A percentile compares a stretch with the other conserved stretches of the same genome.
Conservation (phyloP, 2,329 filamentous ascomycete species). For the Cladosporium sphaerospermum region DNA sequence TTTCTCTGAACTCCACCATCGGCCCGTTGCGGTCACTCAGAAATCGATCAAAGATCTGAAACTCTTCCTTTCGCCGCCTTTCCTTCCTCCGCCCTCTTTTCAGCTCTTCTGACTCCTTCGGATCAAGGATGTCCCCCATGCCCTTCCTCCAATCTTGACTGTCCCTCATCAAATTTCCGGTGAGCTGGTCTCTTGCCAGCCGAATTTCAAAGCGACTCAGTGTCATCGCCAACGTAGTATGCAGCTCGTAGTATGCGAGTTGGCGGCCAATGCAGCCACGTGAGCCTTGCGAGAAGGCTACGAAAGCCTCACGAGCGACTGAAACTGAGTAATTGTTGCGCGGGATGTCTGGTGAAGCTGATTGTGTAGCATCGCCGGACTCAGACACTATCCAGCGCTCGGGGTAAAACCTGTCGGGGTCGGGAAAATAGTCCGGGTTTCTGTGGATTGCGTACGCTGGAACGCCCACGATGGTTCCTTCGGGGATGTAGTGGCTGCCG, state of each 20-base stretch:
- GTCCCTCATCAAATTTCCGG: slow-evolving; percentile 49
- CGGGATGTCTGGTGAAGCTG: too few species aligned
- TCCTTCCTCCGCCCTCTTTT: slow-evolving; percentile 40
- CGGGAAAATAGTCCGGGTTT: too few species aligned
- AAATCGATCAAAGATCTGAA: slow-evolving; percentile 66
- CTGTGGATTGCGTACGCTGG: too few species aligned
- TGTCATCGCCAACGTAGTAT: slow-evolving; percentile 19
- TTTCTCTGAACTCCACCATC: slow-evolving; percentile 49
- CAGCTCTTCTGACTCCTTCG: background rate
- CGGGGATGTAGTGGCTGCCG: too few species aligned
- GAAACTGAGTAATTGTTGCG: too few species aligned
- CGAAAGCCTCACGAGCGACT: too few species aligned
- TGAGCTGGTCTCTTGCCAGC: slow-evolving; percentile 32
- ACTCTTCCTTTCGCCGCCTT: slow-evolving; percentile 53
- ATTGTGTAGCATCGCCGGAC: too few species aligned
- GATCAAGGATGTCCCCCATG: background rate
- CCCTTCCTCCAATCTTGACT: slow-evolving; percentile 13
- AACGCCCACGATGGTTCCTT: too few species aligned
- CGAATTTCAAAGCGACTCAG: slow-evolving; percentile 22
- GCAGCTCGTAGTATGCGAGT: slow-evolving; percentile 23
- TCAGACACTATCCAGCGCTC: too few species aligned
- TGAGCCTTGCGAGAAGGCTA: too few species aligned
- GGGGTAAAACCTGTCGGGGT: too few species aligned
- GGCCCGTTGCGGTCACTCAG: slow-evolving; percentile 68
- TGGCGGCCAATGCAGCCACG: slow-evolving; percentile 35